Base-by-base conservation (phyloP, 495 filamentous ascomycete species). In the Xylaria acuta region DNA sequence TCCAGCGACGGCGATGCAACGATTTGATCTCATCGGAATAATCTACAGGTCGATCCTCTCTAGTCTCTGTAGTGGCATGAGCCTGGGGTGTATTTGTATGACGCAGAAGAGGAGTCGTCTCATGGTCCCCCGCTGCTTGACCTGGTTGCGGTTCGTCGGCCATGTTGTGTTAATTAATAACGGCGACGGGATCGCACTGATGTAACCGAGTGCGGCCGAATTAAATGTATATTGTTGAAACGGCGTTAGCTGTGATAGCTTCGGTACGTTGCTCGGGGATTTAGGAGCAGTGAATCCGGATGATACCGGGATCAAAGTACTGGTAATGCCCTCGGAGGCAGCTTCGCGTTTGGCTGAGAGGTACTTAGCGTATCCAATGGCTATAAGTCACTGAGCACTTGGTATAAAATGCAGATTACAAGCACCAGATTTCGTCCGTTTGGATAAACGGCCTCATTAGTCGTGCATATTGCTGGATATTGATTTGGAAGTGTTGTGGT, bases 1-100 rank as follows among this genome's bases (percentile, higher is more conserved):
- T 72, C 77, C 77, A 79, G 20, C 77, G 77, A 51, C 77, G 77
- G 43, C 74, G 75, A 56, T 69, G 77, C 73, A 64, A 74, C 34
- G 69, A 71, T 67, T 72, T 76, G 71, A 70, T 56, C 59, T 75
- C 72, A 18, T 67, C 32, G 43, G 70, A 18, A 7, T 45, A 58
- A 49, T 71, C 49, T 36, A 22, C 53, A 63, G 59, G 41, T 36
- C 58, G 62, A 43, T 74, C 69, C 36, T 72, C 70, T 6, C 1
- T 20, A 12, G 14, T 43, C 32, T 45, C 30, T 5, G 27, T 11
- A n/a, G 63, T 4, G 49, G 38, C 36, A 38, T 67, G 43, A 16
- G 18, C 14, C 18, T 32, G 63, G 30, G 51, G 11, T 18, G 45
- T 62, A 65, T 62, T 54, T 38, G 36, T 62, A 63, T 47, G 9